These are phyloP conservation scores for Oidium heveae DNA, from an alignment of 2,329 filamentous ascomycete genomes.

Conservation along the genomic window DNA sequence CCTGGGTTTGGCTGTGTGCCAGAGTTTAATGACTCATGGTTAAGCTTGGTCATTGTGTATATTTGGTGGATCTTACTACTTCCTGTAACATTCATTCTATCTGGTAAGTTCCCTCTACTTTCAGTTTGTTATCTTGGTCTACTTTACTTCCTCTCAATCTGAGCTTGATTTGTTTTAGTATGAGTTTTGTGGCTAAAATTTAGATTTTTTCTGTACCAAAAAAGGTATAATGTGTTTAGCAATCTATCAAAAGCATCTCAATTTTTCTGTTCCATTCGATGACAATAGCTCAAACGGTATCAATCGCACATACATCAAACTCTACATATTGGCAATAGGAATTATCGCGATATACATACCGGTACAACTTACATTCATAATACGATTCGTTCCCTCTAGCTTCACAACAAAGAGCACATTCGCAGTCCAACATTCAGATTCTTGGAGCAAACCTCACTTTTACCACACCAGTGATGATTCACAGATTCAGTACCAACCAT, in stretches of 20 bases:
- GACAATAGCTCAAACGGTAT: constrained; percentile 24
- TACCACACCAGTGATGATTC: constrained; percentile 17
- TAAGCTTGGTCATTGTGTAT: constrained; percentile 24
- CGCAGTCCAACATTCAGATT: neutral
- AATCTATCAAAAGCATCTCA: constrained; percentile 31
- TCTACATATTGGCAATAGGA: constrained; percentile 28
- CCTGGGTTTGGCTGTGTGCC: constrained; percentile 32
- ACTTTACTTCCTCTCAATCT: neutral
- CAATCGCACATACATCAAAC: constrained; percentile 33
- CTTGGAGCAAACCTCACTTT: constrained; percentile 8
- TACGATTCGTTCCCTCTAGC: constrained; percentile 19
- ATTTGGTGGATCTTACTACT: constrained; percentile 20
- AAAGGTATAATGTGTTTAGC: constrained; percentile 32
- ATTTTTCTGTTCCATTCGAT: constrained; percentile 29
- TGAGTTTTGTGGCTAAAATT: neutral
- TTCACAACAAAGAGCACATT: neutral
- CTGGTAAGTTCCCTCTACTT: neutral
- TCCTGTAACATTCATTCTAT: neutral
- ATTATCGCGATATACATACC: constrained; percentile 27
- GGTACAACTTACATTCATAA: constrained; percentile 24
- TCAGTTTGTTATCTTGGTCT: neutral
- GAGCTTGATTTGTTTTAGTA: neutral
- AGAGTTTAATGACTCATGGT: constrained; percentile 29
- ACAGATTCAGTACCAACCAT: constrained; percentile 25
- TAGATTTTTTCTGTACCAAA: constrained; percentile 3